These are phyloP conservation scores for Brassica juncea DNA, from an alignment of 345 rosid species.

Conservation along the genomic window DNA sequence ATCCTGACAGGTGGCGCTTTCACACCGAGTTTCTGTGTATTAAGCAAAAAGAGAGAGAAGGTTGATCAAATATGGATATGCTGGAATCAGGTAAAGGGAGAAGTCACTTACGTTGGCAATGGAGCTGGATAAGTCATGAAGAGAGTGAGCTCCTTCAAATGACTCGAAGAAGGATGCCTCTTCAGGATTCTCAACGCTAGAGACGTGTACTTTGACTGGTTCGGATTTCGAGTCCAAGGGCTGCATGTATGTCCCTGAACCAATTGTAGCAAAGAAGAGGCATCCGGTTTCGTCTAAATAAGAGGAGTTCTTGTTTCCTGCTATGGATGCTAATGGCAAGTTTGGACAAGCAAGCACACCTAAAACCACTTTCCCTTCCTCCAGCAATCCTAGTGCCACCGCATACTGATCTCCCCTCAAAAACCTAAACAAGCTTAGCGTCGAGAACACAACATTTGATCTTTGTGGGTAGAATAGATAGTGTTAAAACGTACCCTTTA, in stretches of 20 bases:
- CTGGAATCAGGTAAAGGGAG: conserved; percentile 17
- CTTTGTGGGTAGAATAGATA: background rate
- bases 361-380: conserved; percentile 86
- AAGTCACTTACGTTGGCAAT: conserved; percentile 57
- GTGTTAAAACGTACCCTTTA: conserved; percentile 68
- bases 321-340: conserved; percentile 70
- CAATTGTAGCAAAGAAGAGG: conserved; percentile 75
- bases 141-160: conserved; percentile 83
- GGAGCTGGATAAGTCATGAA: conserved; percentile 66
- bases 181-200: conserved; percentile 67
- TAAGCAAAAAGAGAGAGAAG: conserved; percentile 3
- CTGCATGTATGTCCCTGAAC: conserved; percentile 86
- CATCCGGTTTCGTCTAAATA: conserved; percentile 57
- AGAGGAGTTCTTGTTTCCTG: conserved; percentile 33
- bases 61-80: background rate
- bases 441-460: background rate
- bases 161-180: conserved; percentile 95
- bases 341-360: conserved; percentile 97
- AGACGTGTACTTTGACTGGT: conserved; percentile 72
- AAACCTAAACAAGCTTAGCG: conserved; percentile 51
- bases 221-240: conserved; percentile 55
- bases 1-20: conserved; percentile 89
- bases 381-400: conserved; percentile 84
- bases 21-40: conserved; percentile 81
- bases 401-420: conserved; percentile 93